Evolutionary conservation across 495 filamentous ascomycete species (phyloP).

Genomic region (Aspergillus hancockii): DNA sequence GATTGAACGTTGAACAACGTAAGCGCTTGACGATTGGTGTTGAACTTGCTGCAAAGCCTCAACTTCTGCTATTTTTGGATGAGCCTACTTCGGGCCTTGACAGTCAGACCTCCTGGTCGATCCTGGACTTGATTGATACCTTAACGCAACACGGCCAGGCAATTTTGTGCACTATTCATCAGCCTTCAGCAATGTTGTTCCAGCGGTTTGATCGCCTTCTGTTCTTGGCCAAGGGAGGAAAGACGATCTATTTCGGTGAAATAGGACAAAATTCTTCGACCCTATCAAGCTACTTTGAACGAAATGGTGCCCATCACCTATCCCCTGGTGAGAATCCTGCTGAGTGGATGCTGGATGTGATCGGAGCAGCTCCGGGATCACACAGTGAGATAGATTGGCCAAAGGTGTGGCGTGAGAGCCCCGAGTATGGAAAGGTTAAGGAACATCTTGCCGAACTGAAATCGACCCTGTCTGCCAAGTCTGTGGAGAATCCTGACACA

Average conservation of each 20-base stretch:
- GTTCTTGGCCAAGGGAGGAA: constrained; percentile 71
- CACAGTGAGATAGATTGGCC: constrained; percentile 69
- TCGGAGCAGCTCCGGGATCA: constrained; percentile 74
- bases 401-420: constrained; percentile 8
- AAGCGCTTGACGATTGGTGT: constrained; percentile 84
- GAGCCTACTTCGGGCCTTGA: constrained; percentile 85
- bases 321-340: constrained; percentile 72
- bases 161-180: constrained; percentile 87
- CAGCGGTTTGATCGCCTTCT: constrained; percentile 82
- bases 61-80: constrained; percentile 80
- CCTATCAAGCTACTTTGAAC: constrained; percentile 70
- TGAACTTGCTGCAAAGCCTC: constrained; percentile 79
- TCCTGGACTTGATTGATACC: constrained; percentile 72
- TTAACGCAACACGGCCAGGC: constrained; percentile 78
- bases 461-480: constrained; percentile 44
- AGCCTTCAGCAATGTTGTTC: constrained; percentile 84
- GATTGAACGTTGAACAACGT: constrained; percentile 83
- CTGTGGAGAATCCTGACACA: neutral
- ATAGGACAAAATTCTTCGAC: constrained; percentile 57
- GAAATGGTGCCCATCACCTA: constrained; percentile 63
- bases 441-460: constrained; percentile 54
- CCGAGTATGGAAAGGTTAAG: constrained; percentile 56
- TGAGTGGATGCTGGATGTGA: constrained; percentile 86
- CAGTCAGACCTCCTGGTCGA: constrained; percentile 81
- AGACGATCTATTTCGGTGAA: constrained; percentile 74